phyloP scores from a whole-genome alignment of 139 green algal genomes.

The Prasinococcaceae sp. region DNA sequence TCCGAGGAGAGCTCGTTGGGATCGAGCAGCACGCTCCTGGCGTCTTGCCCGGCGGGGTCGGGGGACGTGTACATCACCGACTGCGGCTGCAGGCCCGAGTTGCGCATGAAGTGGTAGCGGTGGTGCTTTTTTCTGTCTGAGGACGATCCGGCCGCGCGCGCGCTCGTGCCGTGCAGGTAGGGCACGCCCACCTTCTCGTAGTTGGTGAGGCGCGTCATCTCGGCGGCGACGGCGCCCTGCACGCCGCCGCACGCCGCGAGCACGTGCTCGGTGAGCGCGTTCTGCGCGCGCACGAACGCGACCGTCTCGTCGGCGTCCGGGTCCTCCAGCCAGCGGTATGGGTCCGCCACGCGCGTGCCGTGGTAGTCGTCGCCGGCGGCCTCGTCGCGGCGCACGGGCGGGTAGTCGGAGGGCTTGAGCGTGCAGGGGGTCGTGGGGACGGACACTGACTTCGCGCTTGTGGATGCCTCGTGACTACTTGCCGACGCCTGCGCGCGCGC shows the following conservation, averaged over 20 bases:
- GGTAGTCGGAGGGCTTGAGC: too few relatives aligned
- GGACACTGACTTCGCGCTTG: too few relatives aligned
- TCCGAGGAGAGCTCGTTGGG: slow-evolving; percentile 68
- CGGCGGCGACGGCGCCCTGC: not conserved
- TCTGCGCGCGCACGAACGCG: slow-evolving; percentile 67
- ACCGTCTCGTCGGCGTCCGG: slow-evolving; percentile 55
- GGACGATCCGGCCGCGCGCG: too few relatives aligned
- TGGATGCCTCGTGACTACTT: too few relatives aligned
- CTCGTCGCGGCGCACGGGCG: slow-evolving; percentile 41
- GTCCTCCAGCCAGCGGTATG: slow-evolving; percentile 78
- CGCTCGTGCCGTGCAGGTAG: slow-evolving; percentile 41
- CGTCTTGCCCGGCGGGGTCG: not conserved
- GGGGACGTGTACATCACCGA: slow-evolving; percentile 61
- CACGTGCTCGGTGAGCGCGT: slow-evolving; percentile 50
- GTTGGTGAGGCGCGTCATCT: slow-evolving; percentile 44
- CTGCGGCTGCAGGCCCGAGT: slow-evolving; percentile 73
- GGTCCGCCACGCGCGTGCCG: slow-evolving; percentile 47
- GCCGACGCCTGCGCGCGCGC: too few relatives aligned
- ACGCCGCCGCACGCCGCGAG: slow-evolving; percentile 37
- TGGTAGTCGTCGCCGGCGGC: slow-evolving; percentile 50
- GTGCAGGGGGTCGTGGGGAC: too few relatives aligned
- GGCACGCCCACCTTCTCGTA: slow-evolving; percentile 60
- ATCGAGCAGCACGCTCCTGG: slow-evolving; percentile 64
- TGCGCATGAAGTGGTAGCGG: slow-evolving; percentile 71
- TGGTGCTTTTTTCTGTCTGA: too few relatives aligned